These are phyloP conservation scores for Populus tremula DNA, from an alignment of 345 rosid species.

Conservation along the genomic window DNA sequence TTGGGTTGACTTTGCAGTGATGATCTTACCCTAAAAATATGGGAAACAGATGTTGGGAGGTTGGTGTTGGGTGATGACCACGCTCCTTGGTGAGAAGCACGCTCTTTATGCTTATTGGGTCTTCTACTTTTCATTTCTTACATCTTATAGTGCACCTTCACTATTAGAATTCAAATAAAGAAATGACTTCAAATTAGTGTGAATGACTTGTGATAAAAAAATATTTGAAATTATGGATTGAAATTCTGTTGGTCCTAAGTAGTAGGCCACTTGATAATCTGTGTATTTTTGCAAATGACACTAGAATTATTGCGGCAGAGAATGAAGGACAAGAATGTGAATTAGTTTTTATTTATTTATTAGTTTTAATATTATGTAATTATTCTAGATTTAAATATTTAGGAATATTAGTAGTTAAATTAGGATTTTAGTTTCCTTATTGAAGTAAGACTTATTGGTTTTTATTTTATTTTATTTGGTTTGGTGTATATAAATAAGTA, in stretches of 20 bases:
- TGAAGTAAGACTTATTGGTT: too few relatives aligned
- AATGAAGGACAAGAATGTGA: too few relatives aligned
- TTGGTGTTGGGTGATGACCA: conserved; percentile 66
- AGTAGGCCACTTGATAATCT: neutral
- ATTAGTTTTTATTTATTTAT: too few relatives aligned
- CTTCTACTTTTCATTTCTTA: neutral
- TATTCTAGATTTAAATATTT: too few relatives aligned
- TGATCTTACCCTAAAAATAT: conserved; percentile 88
- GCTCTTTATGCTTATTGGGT: conserved; percentile 3
- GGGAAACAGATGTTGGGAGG: conserved; percentile 53
- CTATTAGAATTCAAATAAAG: too few relatives aligned
- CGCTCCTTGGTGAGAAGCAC: conserved; percentile 72
- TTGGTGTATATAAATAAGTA: too few relatives aligned
- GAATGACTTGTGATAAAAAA: neutral
- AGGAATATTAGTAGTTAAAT: too few relatives aligned
- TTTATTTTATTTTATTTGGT: too few relatives aligned
- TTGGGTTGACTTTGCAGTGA: conserved; percentile 58
- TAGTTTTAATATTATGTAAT: too few relatives aligned
- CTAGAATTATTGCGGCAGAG: neutral
- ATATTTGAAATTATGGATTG: neutral
- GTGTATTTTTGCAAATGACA: neutral
- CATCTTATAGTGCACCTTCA: too few relatives aligned
- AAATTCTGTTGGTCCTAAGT: neutral
- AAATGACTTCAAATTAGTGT: neutral
- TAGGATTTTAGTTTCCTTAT: too few relatives aligned